Conservation (phyloP, 306 rosid genomes). For the Cyamopsis tetragonoloba region DNA sequence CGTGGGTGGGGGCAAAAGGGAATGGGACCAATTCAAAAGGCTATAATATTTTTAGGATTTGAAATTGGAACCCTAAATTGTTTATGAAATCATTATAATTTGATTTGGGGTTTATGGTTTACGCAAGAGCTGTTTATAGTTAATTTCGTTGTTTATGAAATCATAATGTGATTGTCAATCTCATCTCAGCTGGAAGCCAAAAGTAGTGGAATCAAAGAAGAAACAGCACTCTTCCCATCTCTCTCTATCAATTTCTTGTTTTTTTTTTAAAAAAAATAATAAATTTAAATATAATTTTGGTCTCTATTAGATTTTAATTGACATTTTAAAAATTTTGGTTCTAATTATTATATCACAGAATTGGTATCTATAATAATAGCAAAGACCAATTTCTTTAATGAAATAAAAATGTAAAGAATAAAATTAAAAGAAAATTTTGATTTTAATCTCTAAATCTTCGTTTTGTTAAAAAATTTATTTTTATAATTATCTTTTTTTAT, state of each 20-base stretch:
- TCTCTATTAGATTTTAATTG: no score
- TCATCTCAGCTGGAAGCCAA: not conserved
- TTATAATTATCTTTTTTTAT: no score
- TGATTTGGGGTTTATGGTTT: slow-evolving; percentile 11
- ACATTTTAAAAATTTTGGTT: no score
- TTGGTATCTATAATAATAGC: no score
- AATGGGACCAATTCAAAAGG: slow-evolving; percentile 5
- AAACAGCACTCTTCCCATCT: not conserved
- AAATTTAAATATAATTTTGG: no score
- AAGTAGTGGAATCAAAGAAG: not conserved
- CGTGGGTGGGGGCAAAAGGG: not conserved
- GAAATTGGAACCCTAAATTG: slow-evolving; percentile 12
- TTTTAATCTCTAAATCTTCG: no score
- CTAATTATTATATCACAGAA: no score
- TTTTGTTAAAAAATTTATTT: no score
- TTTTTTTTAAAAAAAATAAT: no score
- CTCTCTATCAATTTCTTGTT: not conserved
- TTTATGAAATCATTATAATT: slow-evolving; percentile 1
- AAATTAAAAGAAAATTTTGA: no score
- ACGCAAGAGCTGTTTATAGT: slow-evolving; percentile 15
- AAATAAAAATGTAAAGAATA: no score
- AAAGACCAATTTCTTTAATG: no score
- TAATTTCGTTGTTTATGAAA: not conserved
- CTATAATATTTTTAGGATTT: not conserved
- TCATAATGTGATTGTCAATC: not conserved